Evolutionary conservation across 345 rosid species (phyloP).

Genomic region (Brassica napus): DNA sequence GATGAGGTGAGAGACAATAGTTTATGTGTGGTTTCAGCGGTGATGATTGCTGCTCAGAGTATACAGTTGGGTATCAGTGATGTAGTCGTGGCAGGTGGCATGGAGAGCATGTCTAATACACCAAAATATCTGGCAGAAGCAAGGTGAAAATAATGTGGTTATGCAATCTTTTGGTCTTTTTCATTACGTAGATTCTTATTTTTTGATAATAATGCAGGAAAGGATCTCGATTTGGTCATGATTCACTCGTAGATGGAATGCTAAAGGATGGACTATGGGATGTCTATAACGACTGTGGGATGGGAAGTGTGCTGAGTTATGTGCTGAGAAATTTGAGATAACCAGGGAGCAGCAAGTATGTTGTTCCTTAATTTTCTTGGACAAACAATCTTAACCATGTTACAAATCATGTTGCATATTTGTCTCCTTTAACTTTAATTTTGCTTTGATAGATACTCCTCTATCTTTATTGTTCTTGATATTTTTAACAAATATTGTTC

Average conservation of each 20-base stretch:
- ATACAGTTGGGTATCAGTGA: slow-evolving; percentile 92
- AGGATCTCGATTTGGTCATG: slow-evolving; percentile 97
- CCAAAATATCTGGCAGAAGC: slow-evolving; percentile 94
- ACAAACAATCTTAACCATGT: too few species aligned
- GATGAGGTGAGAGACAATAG: too few species aligned
- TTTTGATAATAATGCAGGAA: slow-evolving; percentile 63
- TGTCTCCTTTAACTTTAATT: too few species aligned
- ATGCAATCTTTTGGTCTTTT: too few species aligned
- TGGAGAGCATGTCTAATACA: slow-evolving; percentile 98
- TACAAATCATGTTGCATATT: too few species aligned
- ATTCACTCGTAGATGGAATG: slow-evolving; percentile 93
- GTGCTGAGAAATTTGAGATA: slow-evolving; percentile 74
- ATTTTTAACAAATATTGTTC: background rate
- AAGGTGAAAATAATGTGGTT: slow-evolving; percentile 48
- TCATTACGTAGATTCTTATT: too few species aligned
- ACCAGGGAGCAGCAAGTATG: slow-evolving; percentile 84
- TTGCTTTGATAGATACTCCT: too few species aligned
- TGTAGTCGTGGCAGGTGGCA: slow-evolving; percentile 95
- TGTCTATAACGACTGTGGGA: slow-evolving; percentile 83
- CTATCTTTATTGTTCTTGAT: too few species aligned
- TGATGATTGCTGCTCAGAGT: slow-evolving; percentile 92
- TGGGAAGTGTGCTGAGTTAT: slow-evolving; percentile 97
- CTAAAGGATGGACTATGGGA: slow-evolving; percentile 98
- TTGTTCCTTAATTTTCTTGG: slow-evolving; percentile 4
- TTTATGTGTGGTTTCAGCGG: slow-evolving; percentile 53